Conservation (phyloP, 2,329 filamentous ascomycete species). For the Ophiobolus disseminans region DNA sequence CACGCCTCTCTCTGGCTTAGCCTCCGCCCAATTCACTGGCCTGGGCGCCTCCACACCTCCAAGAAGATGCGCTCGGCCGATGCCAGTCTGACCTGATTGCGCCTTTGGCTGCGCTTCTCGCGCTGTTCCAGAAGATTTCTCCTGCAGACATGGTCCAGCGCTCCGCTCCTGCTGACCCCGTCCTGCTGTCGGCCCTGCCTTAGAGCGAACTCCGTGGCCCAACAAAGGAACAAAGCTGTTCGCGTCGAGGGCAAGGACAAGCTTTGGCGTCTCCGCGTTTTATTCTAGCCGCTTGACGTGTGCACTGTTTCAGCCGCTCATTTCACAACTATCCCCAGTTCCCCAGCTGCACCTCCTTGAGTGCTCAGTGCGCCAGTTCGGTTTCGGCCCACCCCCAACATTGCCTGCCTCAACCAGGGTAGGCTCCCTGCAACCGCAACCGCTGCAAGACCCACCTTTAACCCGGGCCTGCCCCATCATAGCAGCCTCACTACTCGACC, state of each 20-base stretch:
- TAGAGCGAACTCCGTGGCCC: constrained; percentile 13
- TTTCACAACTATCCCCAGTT: constrained; percentile 12
- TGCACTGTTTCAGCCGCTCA: constrained; percentile 22
- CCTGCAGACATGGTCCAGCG: constrained; percentile 7
- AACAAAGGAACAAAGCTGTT: constrained; percentile 9
- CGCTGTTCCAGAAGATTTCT: constrained; percentile 30
- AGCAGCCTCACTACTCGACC: constrained; percentile 32
- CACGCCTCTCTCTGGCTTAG: constrained; percentile 8
- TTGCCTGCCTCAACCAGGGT: constrained; percentile 7
- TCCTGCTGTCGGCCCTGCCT: constrained; percentile 12
- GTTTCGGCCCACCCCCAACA: constrained; percentile 17
- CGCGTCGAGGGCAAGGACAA: constrained; percentile 18
- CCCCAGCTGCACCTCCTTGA: constrained; percentile 8
- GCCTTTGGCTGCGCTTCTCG: constrained; percentile 21
- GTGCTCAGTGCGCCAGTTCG: constrained; percentile 12
- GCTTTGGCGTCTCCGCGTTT: constrained; percentile 34
- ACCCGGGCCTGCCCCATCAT: constrained; percentile 24
- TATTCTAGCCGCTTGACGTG: constrained; percentile 27
- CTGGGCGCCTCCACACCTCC: constrained; percentile 10
- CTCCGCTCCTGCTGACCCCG: constrained; percentile 1
- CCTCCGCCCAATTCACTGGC: constrained; percentile 7
- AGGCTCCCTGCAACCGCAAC: too few relatives aligned
- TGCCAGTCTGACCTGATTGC: constrained; percentile 5
- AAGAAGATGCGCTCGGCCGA: constrained; percentile 16
- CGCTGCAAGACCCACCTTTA: constrained; percentile 15